Evolutionary conservation across 495 filamentous ascomycete genomes (phyloP).

Genomic region (Penicillium macrosclerotiorum): DNA sequence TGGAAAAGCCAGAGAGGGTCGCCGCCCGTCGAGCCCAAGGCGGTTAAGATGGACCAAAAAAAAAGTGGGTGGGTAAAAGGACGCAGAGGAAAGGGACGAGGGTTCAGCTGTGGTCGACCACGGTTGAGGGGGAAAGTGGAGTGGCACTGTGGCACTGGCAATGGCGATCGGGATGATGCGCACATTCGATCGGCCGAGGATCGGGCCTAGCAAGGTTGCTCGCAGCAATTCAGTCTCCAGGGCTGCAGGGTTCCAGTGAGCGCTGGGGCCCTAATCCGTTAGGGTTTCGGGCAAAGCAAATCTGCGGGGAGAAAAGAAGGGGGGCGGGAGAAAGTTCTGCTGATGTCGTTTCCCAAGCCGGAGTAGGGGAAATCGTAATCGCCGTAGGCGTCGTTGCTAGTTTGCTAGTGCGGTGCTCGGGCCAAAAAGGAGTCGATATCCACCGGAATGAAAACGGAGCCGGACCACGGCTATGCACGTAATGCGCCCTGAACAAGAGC

Average conservation of each 20-base stretch:
- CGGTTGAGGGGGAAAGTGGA: conserved; percentile 35
- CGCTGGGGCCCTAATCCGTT: too few relatives aligned
- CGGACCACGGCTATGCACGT: conserved; percentile 36
- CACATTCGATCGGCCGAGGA: conserved; percentile 25
- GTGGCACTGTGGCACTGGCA: conserved; percentile 25
- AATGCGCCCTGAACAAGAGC: conserved; percentile 14
- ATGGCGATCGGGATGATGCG: conserved; percentile 33
- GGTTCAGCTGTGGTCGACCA: conserved; percentile 31
- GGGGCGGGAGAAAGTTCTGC: too few relatives aligned
- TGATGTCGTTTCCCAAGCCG: too few relatives aligned
- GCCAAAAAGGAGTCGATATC: too few relatives aligned
- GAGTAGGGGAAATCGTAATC: too few relatives aligned
- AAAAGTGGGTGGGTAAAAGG: conserved; percentile 5
- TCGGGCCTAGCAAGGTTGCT: background rate
- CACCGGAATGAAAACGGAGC: conserved; percentile 28
- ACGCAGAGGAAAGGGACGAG: background rate
- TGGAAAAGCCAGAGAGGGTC: conserved; percentile 9
- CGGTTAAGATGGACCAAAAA: conserved; percentile 18
- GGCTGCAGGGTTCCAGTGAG: too few relatives aligned
- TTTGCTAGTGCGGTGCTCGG: too few relatives aligned
- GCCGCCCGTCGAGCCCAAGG: conserved; percentile 4
- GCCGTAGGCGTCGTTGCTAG: too few relatives aligned
- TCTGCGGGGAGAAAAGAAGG: too few relatives aligned
- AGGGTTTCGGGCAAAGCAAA: too few relatives aligned
- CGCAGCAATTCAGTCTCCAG: too few relatives aligned